Evolutionary conservation across 2,329 filamentous ascomycete genomes (phyloP).

Genomic region (Cytospora schulzeri): DNA sequence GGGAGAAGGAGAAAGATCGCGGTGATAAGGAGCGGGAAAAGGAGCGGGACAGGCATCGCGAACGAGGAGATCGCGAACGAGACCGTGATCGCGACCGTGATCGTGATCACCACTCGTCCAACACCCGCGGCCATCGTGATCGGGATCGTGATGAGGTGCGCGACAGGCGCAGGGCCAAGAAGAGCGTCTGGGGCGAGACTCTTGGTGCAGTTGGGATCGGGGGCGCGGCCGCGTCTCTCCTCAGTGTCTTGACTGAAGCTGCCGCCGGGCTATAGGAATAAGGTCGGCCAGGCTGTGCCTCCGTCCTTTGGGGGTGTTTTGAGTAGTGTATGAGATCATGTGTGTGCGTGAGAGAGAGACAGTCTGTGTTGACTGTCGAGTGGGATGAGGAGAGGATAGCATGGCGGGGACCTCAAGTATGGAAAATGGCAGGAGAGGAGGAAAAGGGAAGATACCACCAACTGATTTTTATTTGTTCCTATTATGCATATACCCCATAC

Average conservation of each 20-base stretch:
- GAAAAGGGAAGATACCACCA: background rate
- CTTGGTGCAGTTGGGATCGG: constrained; percentile 62
- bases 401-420: background rate
- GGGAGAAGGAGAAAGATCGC: constrained; percentile 39
- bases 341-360: background rate
- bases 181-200: constrained; percentile 54
- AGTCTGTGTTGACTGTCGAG: too few species aligned
- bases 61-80: too few species aligned
- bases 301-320: background rate
- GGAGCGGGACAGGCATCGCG: constrained; percentile 42
- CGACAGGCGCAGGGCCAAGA: constrained; percentile 40
- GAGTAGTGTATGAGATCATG: background rate
- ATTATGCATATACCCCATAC: background rate
- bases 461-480: background rate
- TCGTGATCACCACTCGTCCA: constrained; percentile 36
- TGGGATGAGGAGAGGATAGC: background rate
- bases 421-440: background rate
- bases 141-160: constrained; percentile 43
- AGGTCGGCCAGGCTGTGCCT: background rate
- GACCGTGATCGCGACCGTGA: constrained; percentile 49
- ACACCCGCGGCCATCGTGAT: constrained; percentile 33
- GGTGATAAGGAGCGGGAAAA: constrained; percentile 39
- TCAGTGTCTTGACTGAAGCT: constrained; percentile 61
- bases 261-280: constrained; percentile 41
- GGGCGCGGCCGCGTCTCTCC: constrained; percentile 59